These are phyloP conservation scores for Lachnellula cervina DNA, from an alignment of 2,329 filamentous ascomycete genomes.

Conservation along the genomic window DNA sequence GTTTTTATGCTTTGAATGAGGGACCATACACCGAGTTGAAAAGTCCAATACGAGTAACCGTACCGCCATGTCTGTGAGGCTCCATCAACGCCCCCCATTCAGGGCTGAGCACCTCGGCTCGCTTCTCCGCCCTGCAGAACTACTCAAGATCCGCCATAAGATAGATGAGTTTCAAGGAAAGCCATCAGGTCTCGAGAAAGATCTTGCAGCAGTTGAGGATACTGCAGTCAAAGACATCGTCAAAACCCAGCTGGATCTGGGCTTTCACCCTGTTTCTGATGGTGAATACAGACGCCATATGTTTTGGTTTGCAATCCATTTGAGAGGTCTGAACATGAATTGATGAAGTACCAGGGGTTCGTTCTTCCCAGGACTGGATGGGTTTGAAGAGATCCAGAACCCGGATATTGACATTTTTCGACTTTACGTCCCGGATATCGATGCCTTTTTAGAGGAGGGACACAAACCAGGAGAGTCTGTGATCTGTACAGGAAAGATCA, in stretches of 20 bases:
- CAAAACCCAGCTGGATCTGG: constrained; percentile 51
- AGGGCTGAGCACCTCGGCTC: constrained; percentile 61
- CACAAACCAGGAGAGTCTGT: constrained; percentile 44
- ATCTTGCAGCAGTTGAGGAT: constrained; percentile 49
- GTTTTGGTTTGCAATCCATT: constrained; percentile 34
- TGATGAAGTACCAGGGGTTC: constrained; percentile 17
- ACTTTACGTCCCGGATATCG: constrained; percentile 37
- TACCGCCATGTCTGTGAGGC: constrained; percentile 11
- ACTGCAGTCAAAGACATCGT: constrained; percentile 55
- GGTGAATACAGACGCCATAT: constrained; percentile 46
- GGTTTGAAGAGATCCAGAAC: constrained; percentile 25
- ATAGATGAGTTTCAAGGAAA: constrained; percentile 44
- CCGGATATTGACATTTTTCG: constrained; percentile 36
- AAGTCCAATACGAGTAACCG: background rate
- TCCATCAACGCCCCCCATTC: constrained; percentile 19
- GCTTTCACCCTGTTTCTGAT: constrained; percentile 53
- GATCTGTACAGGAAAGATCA: constrained; percentile 44
- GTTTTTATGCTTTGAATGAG: too few relatives aligned
- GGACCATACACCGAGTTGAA: too few relatives aligned
- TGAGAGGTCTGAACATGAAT: too few relatives aligned
- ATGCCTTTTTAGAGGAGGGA: constrained; percentile 40
- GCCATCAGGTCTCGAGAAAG: constrained; percentile 26
- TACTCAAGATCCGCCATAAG: constrained; percentile 50
- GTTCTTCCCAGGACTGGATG: constrained; percentile 27
- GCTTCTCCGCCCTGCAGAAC: constrained; percentile 51